Base-by-base conservation (phyloP, 2,329 filamentous ascomycete species). In the Orbilia oligospora region DNA sequence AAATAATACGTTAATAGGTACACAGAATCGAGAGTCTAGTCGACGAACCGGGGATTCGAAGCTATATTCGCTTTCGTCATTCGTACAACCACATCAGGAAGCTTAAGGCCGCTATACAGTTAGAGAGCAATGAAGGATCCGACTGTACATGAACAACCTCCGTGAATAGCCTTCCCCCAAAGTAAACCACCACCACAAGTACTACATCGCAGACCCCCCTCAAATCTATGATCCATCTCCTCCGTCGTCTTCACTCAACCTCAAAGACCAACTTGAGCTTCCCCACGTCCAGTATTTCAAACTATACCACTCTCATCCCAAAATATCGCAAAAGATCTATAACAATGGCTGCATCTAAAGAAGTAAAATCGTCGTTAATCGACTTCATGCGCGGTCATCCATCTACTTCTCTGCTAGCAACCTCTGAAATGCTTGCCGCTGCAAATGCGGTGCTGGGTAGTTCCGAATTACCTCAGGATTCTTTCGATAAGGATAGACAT, bases 301-400 rank as follows among this genome's bases (percentile, higher is more conserved):
- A 1, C 27, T 12, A 36, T 36, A 56, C 27, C 30, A 41, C 18
- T 5, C 12, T 22, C 5, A n/a, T 24, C 4, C 65, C 16, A 16
- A 51, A 18, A 24, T 14, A n/a, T 27, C 30, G 30, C 36, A 58
- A 38, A 44, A 38, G 33, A 58, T n/a, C 36, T 20, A 2, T 20
- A 16, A 46, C 51, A 14, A 79, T 73, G 69, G 68, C 64, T n/a
- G 14, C 16, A 30, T 24, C 49, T 24, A 38, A 14, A 41, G 64
- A 70, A 33, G n/a, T 61, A 20, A 79, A 79, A 48, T 65, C 76
- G 46, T 44, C 64, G 5, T 38, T 27, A 18, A 67, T 79, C 30
- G 76, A 79, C 24, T 61, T 79, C 16, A 75, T 79, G 70, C 76
- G 76, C 20, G 76, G 76, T 5, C 69, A 75, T n/a, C 76, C 71